Evolutionary conservation across 345 rosid species (phyloP), one percentile per base, ranked within the genome.

Genomic region (Citrus glauca): DNA sequence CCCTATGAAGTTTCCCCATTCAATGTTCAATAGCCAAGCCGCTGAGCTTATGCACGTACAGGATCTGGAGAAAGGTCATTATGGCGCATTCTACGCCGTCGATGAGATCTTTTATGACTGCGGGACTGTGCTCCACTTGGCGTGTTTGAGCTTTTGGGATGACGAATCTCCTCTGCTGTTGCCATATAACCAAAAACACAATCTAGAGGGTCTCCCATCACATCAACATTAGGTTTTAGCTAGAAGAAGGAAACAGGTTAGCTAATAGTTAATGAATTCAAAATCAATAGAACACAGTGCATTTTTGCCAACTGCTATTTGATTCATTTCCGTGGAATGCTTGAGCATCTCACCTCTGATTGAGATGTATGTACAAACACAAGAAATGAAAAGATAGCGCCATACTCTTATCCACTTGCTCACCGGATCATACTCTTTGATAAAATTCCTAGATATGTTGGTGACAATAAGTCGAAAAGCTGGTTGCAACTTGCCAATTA

Each of bases 171-270:
- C 77, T 88, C 89, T 37, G 66, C 32, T 30, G 82, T 73, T 62
- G 75, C 60, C 37, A 30, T 55, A 67, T 25, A 28, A 76, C 93
- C 90, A 82, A 91, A 89, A 68, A 91, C 79, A 72, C 84, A 67
- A 48, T 86, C 93, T 68, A 89, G 79, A 11, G 91, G 93, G 69
- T 89, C 93, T 71, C 82, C 87, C 83, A 81, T 81, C 56, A 79
- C 22, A 65, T 84, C 85, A 40, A 69, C 80, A 42, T 60, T 73
- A 48, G 73, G 66, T 55, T 73, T 81, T 72, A 85, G 83, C 92
- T 90, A 50, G 71, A 74, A 70, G 61, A 72, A 80, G 53, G 77
- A 62, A 53, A 82, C 62, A 38, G 28, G 75, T 77, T 32, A 72
- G 73, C 42, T 30, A 40, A 71, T 11, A 67, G 66, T 67, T 67